These are phyloP conservation scores for Perkinsus marinus DNA, from an alignment of 169 alveolate genomes.

Conservation along the genomic window DNA sequence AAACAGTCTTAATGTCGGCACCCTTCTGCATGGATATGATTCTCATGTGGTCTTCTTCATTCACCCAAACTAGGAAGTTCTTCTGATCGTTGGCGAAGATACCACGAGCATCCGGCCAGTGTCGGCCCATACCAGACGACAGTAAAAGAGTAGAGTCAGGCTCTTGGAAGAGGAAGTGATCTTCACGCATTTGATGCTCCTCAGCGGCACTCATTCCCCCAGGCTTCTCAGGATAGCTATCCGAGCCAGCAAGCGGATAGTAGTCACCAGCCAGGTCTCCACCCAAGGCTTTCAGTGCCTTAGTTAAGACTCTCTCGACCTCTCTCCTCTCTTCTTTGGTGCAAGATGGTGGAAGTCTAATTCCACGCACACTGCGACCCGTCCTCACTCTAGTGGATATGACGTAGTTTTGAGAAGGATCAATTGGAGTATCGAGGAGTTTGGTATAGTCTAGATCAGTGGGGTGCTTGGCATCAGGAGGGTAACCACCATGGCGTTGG, in stretches of 20 bases:
- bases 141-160: conserved; percentile 20
- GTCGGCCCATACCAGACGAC: conserved; percentile 22
- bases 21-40: conserved; percentile 37
- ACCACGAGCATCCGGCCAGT: conserved; percentile 52
- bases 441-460: conserved; percentile 19
- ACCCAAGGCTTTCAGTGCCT: conserved; percentile 12
- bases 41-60: conserved; percentile 40
- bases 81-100: conserved; percentile 31
- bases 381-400: conserved; percentile 16
- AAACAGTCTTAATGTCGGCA: conserved; percentile 22
- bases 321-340: conserved; percentile 20
- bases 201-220: conserved; percentile 9
- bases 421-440: conserved; percentile 1
- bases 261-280: conserved; percentile 30
- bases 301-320: conserved; percentile 11
- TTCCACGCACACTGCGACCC: conserved; percentile 11
- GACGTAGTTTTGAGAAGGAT: conserved; percentile 4
- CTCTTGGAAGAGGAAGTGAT: conserved; percentile 36
- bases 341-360: conserved; percentile 31
- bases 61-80: conserved; percentile 37
- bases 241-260: conserved; percentile 6
- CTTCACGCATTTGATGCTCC: conserved; percentile 20
- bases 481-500: conserved; percentile 8
- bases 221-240: neutral
- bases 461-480: conserved; percentile 8